These are phyloP conservation scores for Elaphomyces granulatus DNA, from an alignment of 495 filamentous ascomycete species.

Conservation along the genomic window DNA sequence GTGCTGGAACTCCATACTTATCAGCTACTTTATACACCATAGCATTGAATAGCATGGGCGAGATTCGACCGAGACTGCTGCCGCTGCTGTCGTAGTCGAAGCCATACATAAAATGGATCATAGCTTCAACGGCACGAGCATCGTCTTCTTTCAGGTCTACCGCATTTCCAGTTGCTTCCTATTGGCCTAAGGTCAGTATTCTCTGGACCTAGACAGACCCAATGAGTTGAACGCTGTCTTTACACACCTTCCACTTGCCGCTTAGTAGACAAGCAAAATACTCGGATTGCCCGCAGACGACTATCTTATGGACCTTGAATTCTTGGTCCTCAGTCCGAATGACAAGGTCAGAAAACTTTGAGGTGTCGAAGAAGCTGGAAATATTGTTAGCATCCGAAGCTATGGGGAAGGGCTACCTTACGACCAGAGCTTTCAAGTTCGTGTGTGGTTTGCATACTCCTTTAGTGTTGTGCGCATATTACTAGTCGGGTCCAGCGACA, in stretches of 20 bases:
- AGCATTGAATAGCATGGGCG: slow-evolving; percentile 17
- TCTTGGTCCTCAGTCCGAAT: slow-evolving; percentile 18
- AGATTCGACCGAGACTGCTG: slow-evolving; percentile 8
- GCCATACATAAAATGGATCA: slow-evolving; percentile 23
- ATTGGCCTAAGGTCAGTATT: too few relatives aligned
- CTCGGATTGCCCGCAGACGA: slow-evolving; percentile 26
- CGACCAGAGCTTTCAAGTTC: too few relatives aligned
- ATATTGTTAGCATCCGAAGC: slow-evolving; percentile 2
- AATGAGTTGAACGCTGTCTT: too few relatives aligned
- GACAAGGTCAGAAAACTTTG: slow-evolving; percentile 24
- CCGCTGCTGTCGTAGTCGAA: slow-evolving; percentile 13
- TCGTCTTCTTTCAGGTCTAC: slow-evolving; percentile 15
- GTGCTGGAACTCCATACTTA: slow-evolving; percentile 22
- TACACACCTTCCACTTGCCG: slow-evolving; percentile 17
- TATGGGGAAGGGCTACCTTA: too few relatives aligned
- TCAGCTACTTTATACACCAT: slow-evolving; percentile 31
- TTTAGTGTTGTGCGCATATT: neutral
- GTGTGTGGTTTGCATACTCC: neutral
- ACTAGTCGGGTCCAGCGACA: neutral
- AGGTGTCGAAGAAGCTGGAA: neutral
- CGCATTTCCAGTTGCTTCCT: slow-evolving; percentile 12
- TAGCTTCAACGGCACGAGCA: slow-evolving; percentile 19
- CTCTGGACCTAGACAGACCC: too few relatives aligned
- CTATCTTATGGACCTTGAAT: slow-evolving; percentile 24
- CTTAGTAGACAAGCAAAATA: slow-evolving; percentile 17